Percentiles rank a stretch among this genome's conserved stretches.
Evolutionary conservation across 78 protist species (phyloP).

Genomic region (Polysphondylium violaceum): DNA sequence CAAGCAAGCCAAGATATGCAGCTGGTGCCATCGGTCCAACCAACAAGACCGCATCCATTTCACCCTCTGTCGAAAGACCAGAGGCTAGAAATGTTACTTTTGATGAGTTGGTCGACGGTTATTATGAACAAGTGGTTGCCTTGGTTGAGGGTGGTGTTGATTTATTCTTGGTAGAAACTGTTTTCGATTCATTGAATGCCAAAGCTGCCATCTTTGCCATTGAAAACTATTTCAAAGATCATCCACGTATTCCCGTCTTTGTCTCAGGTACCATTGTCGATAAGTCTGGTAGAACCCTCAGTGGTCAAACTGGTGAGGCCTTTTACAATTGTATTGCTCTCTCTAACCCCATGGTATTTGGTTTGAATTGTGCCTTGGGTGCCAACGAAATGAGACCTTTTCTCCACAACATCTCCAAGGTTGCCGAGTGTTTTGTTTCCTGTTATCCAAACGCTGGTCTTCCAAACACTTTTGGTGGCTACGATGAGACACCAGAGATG

Average conservation of each 20-base stretch:
- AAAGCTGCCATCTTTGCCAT: conserved; percentile 95
- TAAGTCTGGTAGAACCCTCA: conserved; percentile 95
- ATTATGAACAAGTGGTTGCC: conserved; percentile 91
- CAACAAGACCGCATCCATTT: conserved; percentile 95
- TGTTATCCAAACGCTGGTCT: conserved; percentile 98
- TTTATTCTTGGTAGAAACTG: conserved; percentile 98
- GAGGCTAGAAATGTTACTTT: conserved; percentile 91
- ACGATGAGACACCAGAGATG: conserved; percentile 94
- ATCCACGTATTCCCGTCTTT: conserved; percentile 60
- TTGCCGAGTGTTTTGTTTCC: conserved; percentile 29
- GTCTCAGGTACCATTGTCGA: conserved; percentile 98
- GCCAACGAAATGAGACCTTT: conserved; percentile 95
- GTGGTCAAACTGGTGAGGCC: conserved; percentile 98
- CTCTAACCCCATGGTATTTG: conserved; percentile 83
- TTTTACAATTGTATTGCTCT: conserved; percentile 90
- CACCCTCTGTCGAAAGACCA: conserved; percentile 97
- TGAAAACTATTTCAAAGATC: conserved; percentile 88
- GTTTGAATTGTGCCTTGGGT: conserved; percentile 99
- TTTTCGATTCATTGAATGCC: conserved; percentile 98
- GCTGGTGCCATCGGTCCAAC: conserved; percentile 99
- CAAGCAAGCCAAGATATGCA: conserved; percentile 89
- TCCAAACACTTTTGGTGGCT: conserved; percentile 98
- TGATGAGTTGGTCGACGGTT: conserved; percentile 95
- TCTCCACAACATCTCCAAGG: conserved; percentile 80
- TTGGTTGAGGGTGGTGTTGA: conserved; percentile 98